Percentiles rank a stretch among this genome's conserved stretches.
These are phyloP conservation scores for Suhomyces kilbournensis DNA, from an alignment of 805 yeast species.

Conservation along the genomic window DNA sequence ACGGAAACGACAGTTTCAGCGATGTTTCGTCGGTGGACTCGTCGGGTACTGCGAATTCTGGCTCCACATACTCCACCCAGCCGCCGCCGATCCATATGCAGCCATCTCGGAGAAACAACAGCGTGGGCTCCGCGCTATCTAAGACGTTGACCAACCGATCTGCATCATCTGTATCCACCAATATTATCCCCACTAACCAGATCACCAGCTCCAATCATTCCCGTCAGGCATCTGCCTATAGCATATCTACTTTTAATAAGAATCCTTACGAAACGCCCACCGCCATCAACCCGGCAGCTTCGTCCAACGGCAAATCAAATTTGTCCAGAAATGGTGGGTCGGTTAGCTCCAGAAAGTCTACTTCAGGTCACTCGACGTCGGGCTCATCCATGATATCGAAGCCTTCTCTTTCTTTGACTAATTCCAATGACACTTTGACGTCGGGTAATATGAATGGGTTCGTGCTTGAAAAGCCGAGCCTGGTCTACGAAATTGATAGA, in stretches of 20 bases:
- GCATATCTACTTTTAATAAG: conserved; percentile 24
- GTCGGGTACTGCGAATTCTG: conserved; percentile 11
- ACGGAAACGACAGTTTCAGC: conserved; percentile 18
- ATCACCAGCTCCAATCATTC: conserved; percentile 32
- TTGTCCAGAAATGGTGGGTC: conserved; percentile 7
- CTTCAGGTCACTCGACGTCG: conserved; percentile 16
- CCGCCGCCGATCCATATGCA: not conserved
- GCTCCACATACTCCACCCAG: conserved; percentile 3
- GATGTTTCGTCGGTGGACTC: conserved; percentile 34
- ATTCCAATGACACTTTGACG: conserved; percentile 15
- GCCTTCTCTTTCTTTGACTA: conserved; percentile 20
- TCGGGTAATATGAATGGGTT: conserved; percentile 19
- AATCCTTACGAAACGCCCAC: conserved; percentile 31
- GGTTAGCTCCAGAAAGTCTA: conserved; percentile 7
- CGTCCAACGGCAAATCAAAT: conserved; percentile 11
- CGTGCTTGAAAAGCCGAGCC: conserved; percentile 61
- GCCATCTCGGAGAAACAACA: conserved; percentile 10
- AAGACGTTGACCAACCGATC: conserved; percentile 14
- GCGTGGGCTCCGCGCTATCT: conserved; percentile 11
- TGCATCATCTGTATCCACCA: conserved; percentile 12
- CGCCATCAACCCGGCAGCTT: conserved; percentile 5
- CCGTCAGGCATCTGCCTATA: conserved; percentile 40
- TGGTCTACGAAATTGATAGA: conserved; percentile 63
- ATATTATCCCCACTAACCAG: conserved; percentile 29
- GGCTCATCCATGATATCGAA: conserved; percentile 17